phyloP scores from a whole-genome alignment of 164 flowering plant genomes.

The Magnolia changhungtana region DNA sequence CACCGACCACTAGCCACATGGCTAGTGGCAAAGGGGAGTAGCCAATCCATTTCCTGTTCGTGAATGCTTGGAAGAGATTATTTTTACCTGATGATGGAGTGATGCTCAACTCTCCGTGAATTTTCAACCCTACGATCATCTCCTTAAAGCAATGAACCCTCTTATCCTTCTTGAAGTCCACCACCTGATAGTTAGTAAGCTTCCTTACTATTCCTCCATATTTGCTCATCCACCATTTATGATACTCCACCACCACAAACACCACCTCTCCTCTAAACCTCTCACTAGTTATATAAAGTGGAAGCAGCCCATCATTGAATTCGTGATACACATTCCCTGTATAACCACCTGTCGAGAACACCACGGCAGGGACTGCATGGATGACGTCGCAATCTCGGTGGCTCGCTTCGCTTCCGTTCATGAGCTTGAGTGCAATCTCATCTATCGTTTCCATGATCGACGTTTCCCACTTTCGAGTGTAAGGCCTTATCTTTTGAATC shows the following conservation, averaged over 20 bases:
- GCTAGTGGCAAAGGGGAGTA: too few species aligned
- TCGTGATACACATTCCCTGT: conserved; percentile 20
- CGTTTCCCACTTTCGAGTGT: conserved; percentile 18
- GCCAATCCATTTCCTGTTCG: too few species aligned
- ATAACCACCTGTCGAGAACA: conserved; percentile 16
- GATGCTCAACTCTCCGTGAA: conserved; percentile 13
- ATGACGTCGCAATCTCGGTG: neutral
- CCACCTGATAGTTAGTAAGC: conserved; percentile 8
- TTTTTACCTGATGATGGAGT: conserved; percentile 1
- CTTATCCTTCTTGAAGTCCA: conserved; percentile 8
- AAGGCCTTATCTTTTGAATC: conserved; percentile 10
- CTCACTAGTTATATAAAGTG: conserved; percentile 12
- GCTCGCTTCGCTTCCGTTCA: neutral
- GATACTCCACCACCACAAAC: conserved; percentile 14
- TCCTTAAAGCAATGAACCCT: conserved; percentile 13
- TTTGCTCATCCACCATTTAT: conserved; percentile 14
- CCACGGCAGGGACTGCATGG: conserved; percentile 10
- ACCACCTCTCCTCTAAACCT: conserved; percentile 14
- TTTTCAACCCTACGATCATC: conserved; percentile 9
- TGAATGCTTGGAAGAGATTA: too few species aligned
- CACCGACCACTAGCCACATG: too few species aligned
- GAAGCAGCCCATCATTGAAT: conserved; percentile 18
- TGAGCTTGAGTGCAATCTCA: conserved; percentile 2
- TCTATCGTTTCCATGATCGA: conserved; percentile 15
- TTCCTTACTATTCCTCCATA: conserved; percentile 5